Base-by-base conservation (phyloP, 371 early-diverging fungal species). In the Thermomucor indicae-seudaticae region DNA sequence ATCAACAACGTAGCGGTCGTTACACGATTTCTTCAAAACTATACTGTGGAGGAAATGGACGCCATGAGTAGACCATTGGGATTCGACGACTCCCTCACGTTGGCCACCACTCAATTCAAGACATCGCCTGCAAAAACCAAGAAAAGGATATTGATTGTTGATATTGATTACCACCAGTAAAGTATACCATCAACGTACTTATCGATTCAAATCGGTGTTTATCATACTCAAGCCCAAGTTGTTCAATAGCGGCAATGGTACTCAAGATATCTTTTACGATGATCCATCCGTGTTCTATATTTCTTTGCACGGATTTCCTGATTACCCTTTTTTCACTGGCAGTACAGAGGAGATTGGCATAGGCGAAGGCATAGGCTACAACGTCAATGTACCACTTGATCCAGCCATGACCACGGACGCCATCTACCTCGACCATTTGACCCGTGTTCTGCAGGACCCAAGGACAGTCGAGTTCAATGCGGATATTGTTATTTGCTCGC, bases 91-190 rank as follows among this genome's bases (percentile, higher is more conserved):
- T 16, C 10, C 7, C 34, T 24, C 24, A 24, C 24, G 1, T 23
- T 37, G 23, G 31, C 44, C 8, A 16, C 31, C 22, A 25, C 14
- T 22, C 17, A 11, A 24, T 19, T 24, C 20, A 24, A 38, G 16
- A 38, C 40, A 5, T 16, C 32, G 2, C 44, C 19, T 45, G 24
- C 19, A 17, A 38, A 3, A 39, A 51, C 58, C 16, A 61, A 66
- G 37, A 74, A 75, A 38, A 73, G 70, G 41, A 64, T 82, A 4
- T 41, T 72, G 22, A 78, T 83, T 43, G 51, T 79, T 6, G 81
- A 79, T 50, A 66, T 80, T 53, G 85, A 87, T 46, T 84, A 72
- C 49, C 87, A 85, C 48, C 85, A 87, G 81, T 81, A 71, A 32
- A 49, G 29, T 17, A 4, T 7, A 8, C 34, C 34, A 25, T 27